Conservation (phyloP, 305 asterid genomes). For the Petunia hybrid region DNA sequence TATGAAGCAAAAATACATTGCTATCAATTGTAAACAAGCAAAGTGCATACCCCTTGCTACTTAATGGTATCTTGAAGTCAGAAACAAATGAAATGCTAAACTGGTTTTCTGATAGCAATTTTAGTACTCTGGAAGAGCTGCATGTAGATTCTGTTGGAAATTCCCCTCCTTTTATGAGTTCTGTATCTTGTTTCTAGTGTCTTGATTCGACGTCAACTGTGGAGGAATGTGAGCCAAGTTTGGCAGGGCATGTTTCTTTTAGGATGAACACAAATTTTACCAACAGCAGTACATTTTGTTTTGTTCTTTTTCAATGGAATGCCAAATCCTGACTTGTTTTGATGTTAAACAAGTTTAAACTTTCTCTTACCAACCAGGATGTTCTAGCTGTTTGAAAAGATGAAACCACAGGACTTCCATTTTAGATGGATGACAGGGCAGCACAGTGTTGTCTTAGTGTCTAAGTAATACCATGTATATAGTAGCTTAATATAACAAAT, state of each 20-base stretch:
- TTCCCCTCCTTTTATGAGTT: conserved; percentile 19
- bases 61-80: conserved; percentile 6
- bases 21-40: not conserved
- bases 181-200: conserved; percentile 9
- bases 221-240: conserved; percentile 23
- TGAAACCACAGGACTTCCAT: not conserved
- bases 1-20: not conserved
- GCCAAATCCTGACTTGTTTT: conserved; percentile 12
- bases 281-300: conserved; percentile 9
- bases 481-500: conserved; percentile 9
- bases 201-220: not conserved
- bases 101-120: conserved; percentile 2
- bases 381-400: conserved; percentile 10
- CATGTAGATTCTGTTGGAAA: conserved; percentile 21
- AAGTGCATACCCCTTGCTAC: not conserved
- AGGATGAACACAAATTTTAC: conserved; percentile 13
- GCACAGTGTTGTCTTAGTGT: not conserved
- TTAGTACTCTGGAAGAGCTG: conserved; percentile 19
- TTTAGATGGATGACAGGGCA: not conserved
- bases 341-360: conserved; percentile 6
- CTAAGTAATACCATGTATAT: conserved; percentile 20
- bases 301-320: conserved; percentile 7
- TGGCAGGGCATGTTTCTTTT: conserved; percentile 3
- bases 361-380: conserved; percentile 16
- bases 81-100: conserved; percentile 8